Base-by-base conservation (phyloP, 2,329 filamentous ascomycete genomes). In the Cladophialophora exuberans region DNA sequence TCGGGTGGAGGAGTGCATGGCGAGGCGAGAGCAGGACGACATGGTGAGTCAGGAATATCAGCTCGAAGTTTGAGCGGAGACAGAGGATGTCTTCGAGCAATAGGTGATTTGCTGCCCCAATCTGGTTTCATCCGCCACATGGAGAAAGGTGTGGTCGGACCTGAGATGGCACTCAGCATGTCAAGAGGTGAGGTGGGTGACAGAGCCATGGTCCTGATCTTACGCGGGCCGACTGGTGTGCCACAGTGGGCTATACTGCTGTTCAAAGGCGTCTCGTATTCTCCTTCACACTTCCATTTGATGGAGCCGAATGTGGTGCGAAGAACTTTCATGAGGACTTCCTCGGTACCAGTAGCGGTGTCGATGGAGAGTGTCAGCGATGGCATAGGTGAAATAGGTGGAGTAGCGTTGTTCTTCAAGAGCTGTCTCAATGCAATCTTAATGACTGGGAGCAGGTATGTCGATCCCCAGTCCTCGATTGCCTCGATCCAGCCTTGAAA, bases 401-500 rank as follows among this genome's bases (percentile, higher is more conserved):
- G 60, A 2, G 60, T 60, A 13, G 25, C 41, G 22, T 58, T 57
- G 15, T 17, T 50, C 43, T 50, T 57, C 28, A 60, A 44, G 22
- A 58, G 52, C 25, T 62, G 57, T 49, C 51, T 31, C 17, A 64
- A 33, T n/a, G 52, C 54, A 26, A 52, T 56, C 36, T 59, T 62
- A 30, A 63, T 52, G 43, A 55, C 47, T 2, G 61, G 61, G 4
- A 63, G 45, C n/a, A 63, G 49, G 26, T 47, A 58, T 10, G 44
- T 50, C 4, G 45, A 52, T 20, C 53, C 62, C 61, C 61, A 63
- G n/a, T 57, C 39, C 46, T 64, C 60, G 26, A 63, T 62, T n/a
- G 62, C 61, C 36, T 63, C 56, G 15, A 64, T 59, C 56, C 60
- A 64, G 9, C 39, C 58, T 28, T 62, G 56, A 41, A 62, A 64